These are phyloP conservation scores for Liriodendron chinense DNA, from an alignment of 164 flowering plant species.

Conservation along the genomic window DNA sequence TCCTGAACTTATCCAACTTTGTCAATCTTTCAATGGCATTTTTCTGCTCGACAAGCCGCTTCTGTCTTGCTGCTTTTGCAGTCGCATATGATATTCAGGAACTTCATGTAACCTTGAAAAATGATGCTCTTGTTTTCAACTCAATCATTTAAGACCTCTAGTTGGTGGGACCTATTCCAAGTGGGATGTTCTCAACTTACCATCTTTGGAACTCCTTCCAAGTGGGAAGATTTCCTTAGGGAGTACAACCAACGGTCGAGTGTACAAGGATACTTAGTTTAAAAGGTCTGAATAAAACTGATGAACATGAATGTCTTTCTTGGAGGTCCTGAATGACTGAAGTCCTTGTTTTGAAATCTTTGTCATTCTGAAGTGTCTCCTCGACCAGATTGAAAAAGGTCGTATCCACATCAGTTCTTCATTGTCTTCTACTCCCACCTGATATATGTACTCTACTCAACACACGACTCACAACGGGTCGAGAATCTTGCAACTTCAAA, in stretches of 20 bases:
- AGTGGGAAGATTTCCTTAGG: no score
- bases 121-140: no score
- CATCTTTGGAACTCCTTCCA: constrained; percentile 87
- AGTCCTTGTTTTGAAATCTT: constrained; percentile 47
- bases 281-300: constrained; percentile 89
- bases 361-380: constrained; percentile 61
- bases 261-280: no score
- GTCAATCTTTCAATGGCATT: no score
- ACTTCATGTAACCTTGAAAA: no score
- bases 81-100: no score
- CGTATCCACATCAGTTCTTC: constrained; percentile 35
- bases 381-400: no score
- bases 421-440: constrained; percentile 35
- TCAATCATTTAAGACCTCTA: no score
- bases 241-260: no score
- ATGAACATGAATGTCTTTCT: constrained; percentile 65
- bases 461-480: constrained; percentile 48
- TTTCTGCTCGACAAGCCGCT: constrained; percentile 32
- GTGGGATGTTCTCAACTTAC: constrained; percentile 68
- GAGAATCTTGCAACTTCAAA: constrained; percentile 45
- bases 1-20: constrained; percentile 48
- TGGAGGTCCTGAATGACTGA: constrained; percentile 73
- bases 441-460: constrained; percentile 51
- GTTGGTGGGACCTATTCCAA: constrained; percentile 37
- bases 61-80: no score